These are phyloP conservation scores for Jacaranda mimosifolia DNA, from an alignment of 257 asterid genomes.

Conservation along the genomic window DNA sequence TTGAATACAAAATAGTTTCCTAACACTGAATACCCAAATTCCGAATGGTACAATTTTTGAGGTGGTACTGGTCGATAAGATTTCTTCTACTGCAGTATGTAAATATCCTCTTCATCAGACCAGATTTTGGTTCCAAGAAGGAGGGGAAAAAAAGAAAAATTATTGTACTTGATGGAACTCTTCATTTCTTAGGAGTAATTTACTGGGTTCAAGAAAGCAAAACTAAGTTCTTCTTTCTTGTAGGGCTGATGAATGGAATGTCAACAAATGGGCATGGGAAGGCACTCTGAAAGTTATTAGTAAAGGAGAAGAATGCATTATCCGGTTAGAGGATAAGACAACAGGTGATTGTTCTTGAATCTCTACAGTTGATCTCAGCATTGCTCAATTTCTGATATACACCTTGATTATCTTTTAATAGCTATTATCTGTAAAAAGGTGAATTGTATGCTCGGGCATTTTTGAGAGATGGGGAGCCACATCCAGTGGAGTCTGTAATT, in stretches of 20 bases:
- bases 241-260: slow-evolving; percentile 99
- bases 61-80: slow-evolving; percentile 1
- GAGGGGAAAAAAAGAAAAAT: too few species aligned
- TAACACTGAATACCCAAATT: neutral
- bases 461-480: slow-evolving; percentile 96
- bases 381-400: slow-evolving; percentile 7
- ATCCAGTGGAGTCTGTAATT: slow-evolving; percentile 97
- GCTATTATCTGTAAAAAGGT: slow-evolving; percentile 52
- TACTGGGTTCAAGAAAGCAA: slow-evolving; percentile 5
- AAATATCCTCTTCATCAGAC: neutral
- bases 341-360: slow-evolving; percentile 59
- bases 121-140: too few species aligned
- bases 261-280: slow-evolving; percentile 99
- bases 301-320: slow-evolving; percentile 95
- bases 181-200: slow-evolving; percentile 25
- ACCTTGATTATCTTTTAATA: neutral
- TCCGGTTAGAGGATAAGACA: slow-evolving; percentile 86
- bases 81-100: slow-evolving; percentile 3
- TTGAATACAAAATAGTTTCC: slow-evolving; percentile 13
- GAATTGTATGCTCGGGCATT: slow-evolving; percentile 98
- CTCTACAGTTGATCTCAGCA: neutral
- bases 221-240: slow-evolving; percentile 31
- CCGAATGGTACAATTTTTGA: neutral
- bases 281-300: slow-evolving; percentile 85
- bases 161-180: neutral